These are phyloP conservation scores for Schizosaccharomyces octosporus DNA, from an alignment of 805 yeast species.

Conservation along the genomic window DNA sequence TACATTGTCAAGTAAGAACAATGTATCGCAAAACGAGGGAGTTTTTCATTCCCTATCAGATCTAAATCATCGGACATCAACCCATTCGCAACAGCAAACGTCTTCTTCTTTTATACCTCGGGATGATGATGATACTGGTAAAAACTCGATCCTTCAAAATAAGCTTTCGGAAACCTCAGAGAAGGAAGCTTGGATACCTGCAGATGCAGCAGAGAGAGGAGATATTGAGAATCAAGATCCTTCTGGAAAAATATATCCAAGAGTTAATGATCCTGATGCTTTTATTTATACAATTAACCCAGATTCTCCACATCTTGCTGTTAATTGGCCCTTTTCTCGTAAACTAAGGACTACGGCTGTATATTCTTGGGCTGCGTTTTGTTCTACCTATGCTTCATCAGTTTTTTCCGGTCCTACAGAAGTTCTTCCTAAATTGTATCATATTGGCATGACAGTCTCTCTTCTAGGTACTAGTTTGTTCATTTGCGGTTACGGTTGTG, in stretches of 20 bases:
- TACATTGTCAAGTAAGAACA: no score
- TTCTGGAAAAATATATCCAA: neutral
- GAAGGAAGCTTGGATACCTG: no score
- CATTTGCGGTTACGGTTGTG: constrained; percentile 78
- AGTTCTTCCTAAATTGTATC: constrained; percentile 22
- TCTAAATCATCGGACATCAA: no score
- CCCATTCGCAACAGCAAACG: no score
- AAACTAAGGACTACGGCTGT: neutral
- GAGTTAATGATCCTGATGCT: neutral
- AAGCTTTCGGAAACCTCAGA: no score
- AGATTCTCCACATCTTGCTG: neutral
- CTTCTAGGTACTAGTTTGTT: constrained; percentile 54
- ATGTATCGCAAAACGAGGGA: no score
- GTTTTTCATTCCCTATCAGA: no score
- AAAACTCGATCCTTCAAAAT: no score
- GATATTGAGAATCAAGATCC: no score
- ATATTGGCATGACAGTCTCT: constrained; percentile 43
- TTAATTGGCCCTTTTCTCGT: neutral
- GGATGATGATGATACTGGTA: no score
- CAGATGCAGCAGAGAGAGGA: no score
- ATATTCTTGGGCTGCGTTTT: constrained; percentile 9
- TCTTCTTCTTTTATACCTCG: no score
- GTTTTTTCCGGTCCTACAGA: constrained; percentile 41
- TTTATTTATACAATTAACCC: neutral
- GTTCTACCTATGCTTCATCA: constrained; percentile 60